phyloP scores from a whole-genome alignment of 2,329 filamentous ascomycete species.

The Aureobasidium pullulans region DNA sequence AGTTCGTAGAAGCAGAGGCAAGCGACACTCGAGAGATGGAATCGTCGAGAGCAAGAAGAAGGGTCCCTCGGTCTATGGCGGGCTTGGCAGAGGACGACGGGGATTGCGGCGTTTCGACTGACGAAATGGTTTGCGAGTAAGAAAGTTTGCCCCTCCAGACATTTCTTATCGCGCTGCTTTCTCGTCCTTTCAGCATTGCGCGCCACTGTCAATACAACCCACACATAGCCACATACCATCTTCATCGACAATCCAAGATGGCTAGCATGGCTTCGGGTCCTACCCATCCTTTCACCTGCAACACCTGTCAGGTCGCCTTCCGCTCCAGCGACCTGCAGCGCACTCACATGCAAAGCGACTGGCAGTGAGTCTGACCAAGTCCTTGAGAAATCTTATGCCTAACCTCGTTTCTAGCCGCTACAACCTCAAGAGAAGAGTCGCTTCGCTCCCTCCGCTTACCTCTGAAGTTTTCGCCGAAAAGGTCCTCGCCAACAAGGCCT shows the following conservation, averaged over 20 bases:
- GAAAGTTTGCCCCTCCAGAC: slow-evolving; percentile 11
- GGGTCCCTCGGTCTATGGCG: background rate
- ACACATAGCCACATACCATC: background rate
- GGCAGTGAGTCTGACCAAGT: slow-evolving; percentile 66
- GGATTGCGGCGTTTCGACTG: slow-evolving; percentile 5
- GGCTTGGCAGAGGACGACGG: background rate
- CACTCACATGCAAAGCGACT: slow-evolving; percentile 95
- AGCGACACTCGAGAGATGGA: background rate
- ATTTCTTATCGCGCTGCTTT: slow-evolving; percentile 5
- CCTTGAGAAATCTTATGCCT: background rate
- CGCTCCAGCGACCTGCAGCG: slow-evolving; percentile 88
- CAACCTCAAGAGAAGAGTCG: slow-evolving; percentile 91
- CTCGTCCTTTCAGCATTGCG: background rate
- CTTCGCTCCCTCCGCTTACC: slow-evolving; percentile 80
- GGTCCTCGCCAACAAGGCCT: slow-evolving; percentile 82
- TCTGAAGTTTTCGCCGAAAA: slow-evolving; percentile 94
- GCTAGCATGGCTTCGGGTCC: slow-evolving; percentile 12
- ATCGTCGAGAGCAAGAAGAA: background rate
- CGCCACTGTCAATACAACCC: background rate
- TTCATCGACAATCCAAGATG: background rate
- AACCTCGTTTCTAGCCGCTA: slow-evolving; percentile 58
- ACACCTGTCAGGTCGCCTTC: slow-evolving; percentile 95
- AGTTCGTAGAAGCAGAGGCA: background rate
- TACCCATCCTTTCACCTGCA: slow-evolving; percentile 90
- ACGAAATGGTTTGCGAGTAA: background rate